phyloP scores from a whole-genome alignment of 306 rosid genomes.

The Abrus precatorius region DNA sequence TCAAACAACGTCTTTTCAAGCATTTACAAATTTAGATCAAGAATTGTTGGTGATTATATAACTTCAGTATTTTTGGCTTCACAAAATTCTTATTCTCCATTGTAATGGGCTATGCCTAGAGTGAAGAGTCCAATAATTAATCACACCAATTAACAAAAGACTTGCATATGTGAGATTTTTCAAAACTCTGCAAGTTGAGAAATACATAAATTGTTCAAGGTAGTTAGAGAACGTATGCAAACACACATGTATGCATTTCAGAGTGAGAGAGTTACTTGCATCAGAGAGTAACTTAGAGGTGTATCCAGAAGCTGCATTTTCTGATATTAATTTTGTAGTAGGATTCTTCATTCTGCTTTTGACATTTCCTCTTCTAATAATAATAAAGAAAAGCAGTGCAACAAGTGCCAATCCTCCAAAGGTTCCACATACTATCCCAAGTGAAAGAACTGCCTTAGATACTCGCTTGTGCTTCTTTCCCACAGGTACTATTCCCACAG shows the following conservation, averaged over 20 bases:
- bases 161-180: conserved; percentile 9
- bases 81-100: background rate
- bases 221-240: background rate
- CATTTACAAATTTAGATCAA: conserved; percentile 2
- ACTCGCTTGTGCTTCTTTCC: conserved; percentile 57
- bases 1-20: background rate
- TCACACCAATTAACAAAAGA: background rate
- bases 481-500: conserved; percentile 83
- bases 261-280: conserved; percentile 68
- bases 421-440: conserved; percentile 60
- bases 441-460: conserved; percentile 57
- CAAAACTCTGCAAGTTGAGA: conserved; percentile 18
- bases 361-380: conserved; percentile 56
- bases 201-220: background rate
- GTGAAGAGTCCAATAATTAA: conserved; percentile 20
- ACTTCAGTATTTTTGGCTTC: background rate
- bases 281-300: conserved; percentile 76
- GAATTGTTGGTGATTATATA: background rate
- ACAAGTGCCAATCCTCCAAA: conserved; percentile 63
- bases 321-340: conserved; percentile 70
- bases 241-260: background rate
- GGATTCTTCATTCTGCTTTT: conserved; percentile 54
- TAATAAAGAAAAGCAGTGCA: conserved; percentile 54
- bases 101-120: background rate
- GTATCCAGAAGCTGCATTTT: conserved; percentile 72